These are phyloP conservation scores for Lepiota venenata DNA, from an alignment of 768 basidiomycete genomes.

Conservation along the genomic window DNA sequence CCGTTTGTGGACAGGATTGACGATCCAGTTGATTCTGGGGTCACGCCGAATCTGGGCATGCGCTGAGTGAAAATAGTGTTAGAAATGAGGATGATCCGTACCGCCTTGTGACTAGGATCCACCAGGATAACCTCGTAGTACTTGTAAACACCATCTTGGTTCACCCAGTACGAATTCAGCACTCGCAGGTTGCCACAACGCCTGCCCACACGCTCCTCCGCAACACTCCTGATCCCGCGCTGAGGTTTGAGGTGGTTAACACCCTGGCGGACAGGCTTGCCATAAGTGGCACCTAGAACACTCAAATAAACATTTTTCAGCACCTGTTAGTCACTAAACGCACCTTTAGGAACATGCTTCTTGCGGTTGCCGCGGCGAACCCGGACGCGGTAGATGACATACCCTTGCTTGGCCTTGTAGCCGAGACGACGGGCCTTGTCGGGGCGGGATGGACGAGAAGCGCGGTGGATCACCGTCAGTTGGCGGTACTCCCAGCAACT, in stretches of 20 bases:
- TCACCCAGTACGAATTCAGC: conserved; percentile 98
- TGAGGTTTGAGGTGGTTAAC: conserved; percentile 99
- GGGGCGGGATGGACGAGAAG: conserved; percentile 95
- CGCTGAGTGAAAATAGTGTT: background rate
- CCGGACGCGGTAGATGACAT: conserved; percentile 95
- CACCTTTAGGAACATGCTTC: conserved; percentile 97
- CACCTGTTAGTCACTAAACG: conserved; percentile 15
- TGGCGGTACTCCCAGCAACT: conserved; percentile 99
- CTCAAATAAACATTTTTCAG: background rate
- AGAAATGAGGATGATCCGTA: conserved; percentile 37
- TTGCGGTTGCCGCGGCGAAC: conserved; percentile 99
- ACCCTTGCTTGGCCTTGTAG: conserved; percentile 99
- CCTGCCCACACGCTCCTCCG: conserved; percentile 97
- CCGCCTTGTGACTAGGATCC: conserved; percentile 92
- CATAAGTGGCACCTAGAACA: conserved; percentile 85
- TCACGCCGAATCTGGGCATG: conserved; percentile 80
- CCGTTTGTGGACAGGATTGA: conserved; percentile 97
- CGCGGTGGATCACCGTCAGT: conserved; percentile 96
- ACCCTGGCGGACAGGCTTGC: conserved; percentile 99
- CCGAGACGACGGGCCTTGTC: conserved; percentile 99
- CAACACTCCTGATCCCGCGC: conserved; percentile 86
- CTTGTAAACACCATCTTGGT: conserved; percentile 98
- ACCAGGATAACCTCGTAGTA: conserved; percentile 99
- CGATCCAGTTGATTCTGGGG: conserved; percentile 98
- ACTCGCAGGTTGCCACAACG: conserved; percentile 97